These are phyloP conservation scores for Gossypium mustelinum DNA, from an alignment of 345 rosid species.

Conservation along the genomic window DNA sequence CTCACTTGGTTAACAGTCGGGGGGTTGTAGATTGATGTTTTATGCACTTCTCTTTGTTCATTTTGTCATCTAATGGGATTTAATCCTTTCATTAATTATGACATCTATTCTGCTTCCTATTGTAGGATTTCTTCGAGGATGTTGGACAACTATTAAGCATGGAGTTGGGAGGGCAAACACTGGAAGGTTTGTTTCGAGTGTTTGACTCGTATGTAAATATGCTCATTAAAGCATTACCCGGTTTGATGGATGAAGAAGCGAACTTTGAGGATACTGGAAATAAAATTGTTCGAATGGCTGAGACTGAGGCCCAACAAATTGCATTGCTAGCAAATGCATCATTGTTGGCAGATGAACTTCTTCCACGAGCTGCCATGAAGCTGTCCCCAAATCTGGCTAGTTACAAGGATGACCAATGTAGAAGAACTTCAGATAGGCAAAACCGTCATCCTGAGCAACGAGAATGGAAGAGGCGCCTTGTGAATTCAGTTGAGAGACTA, in stretches of 20 bases:
- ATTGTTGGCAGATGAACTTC: slow-evolving; percentile 88
- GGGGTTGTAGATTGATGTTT: no score
- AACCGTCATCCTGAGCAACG: slow-evolving; percentile 97
- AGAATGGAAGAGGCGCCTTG: slow-evolving; percentile 95
- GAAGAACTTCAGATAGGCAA: slow-evolving; percentile 80
- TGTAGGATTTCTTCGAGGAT: slow-evolving; percentile 96
- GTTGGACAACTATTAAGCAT: slow-evolving; percentile 94
- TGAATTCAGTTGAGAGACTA: slow-evolving; percentile 74
- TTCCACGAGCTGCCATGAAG: slow-evolving; percentile 98
- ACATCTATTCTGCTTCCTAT: slow-evolving; percentile 9
- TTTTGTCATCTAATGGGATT: neutral
- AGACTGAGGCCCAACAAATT: slow-evolving; percentile 90
- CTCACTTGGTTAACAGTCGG: no score
- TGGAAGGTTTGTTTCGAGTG: slow-evolving; percentile 92
- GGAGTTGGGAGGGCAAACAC: slow-evolving; percentile 92
- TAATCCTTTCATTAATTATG: neutral
- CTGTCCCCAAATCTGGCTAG: slow-evolving; percentile 59
- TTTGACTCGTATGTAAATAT: slow-evolving; percentile 81
- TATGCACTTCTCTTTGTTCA: neutral
- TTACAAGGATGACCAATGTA: slow-evolving; percentile 58
- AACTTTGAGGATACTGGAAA: slow-evolving; percentile 67
- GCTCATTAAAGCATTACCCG: slow-evolving; percentile 92
- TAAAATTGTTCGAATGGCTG: slow-evolving; percentile 91
- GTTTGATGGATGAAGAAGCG: slow-evolving; percentile 92
- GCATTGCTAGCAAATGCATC: slow-evolving; percentile 99